Conservation (phyloP, 768 basidiomycete genomes). For the Chalciporus chontae region DNA sequence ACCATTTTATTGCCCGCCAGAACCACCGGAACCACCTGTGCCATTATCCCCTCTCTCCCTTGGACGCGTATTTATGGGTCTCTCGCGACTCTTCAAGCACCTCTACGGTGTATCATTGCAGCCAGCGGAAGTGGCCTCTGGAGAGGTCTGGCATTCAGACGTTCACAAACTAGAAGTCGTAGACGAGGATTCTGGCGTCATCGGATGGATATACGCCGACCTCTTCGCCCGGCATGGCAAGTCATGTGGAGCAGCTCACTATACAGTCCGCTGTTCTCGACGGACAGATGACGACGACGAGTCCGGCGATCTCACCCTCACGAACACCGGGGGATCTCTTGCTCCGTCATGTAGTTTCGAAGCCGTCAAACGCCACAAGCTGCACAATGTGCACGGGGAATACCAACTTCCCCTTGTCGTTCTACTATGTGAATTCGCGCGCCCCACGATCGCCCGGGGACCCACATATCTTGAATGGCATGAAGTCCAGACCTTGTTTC, state of each 20-base stretch:
- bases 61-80: conserved; percentile 87
- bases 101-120: conserved; percentile 86
- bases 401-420: conserved; percentile 93
- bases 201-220: conserved; percentile 96
- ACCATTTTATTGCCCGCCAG: conserved; percentile 86
- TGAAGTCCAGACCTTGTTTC: conserved; percentile 91
- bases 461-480: conserved; percentile 84
- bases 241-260: conserved; percentile 90
- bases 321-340: conserved; percentile 40
- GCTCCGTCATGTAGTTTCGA: conserved; percentile 61
- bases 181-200: conserved; percentile 79
- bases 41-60: conserved; percentile 74
- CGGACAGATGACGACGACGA: conserved; percentile 90
- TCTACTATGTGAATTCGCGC: conserved; percentile 81
- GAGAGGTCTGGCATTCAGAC: conserved; percentile 87
- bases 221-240: conserved; percentile 84
- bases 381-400: conserved; percentile 61
- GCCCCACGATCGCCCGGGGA: conserved; percentile 54
- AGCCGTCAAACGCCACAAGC: conserved; percentile 51
- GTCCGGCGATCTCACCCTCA: conserved; percentile 49
- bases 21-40: conserved; percentile 71
- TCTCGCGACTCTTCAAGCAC: conserved; percentile 84
- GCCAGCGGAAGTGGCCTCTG: conserved; percentile 60
- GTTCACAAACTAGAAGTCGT: conserved; percentile 92
- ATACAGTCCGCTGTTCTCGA: conserved; percentile 93